phyloP scores from a whole-genome alignment of 495 filamentous ascomycete species.

The Aspergillus asperescens region DNA sequence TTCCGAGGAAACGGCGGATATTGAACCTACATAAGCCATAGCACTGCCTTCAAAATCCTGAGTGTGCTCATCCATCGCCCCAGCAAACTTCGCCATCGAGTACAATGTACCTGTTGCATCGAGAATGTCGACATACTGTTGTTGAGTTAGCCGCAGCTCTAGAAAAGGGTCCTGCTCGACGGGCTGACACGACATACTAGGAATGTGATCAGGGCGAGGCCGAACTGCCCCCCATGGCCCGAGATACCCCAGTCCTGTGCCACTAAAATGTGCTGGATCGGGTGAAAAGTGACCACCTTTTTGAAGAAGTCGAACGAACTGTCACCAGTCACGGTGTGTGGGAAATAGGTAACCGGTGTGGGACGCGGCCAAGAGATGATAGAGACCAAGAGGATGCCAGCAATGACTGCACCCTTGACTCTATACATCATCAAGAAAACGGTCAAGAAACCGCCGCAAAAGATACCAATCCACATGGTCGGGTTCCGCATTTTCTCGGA shows the following conservation, averaged over 20 bases:
- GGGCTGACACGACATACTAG: slow-evolving; percentile 17
- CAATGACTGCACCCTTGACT: slow-evolving; percentile 75
- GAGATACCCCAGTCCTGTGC: slow-evolving; percentile 66
- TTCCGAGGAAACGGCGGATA: neutral
- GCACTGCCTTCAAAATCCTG: slow-evolving; percentile 76
- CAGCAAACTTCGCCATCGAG: slow-evolving; percentile 75
- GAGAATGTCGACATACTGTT: slow-evolving; percentile 74
- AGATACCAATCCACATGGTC: slow-evolving; percentile 78
- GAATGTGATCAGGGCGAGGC: slow-evolving; percentile 74
- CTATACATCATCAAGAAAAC: slow-evolving; percentile 74
- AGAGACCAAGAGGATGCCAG: slow-evolving; percentile 72
- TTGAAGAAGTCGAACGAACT: slow-evolving; percentile 75
- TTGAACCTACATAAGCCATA: slow-evolving; percentile 54
- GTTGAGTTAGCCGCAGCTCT: neutral
- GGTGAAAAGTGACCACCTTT: slow-evolving; percentile 73
- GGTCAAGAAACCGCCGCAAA: slow-evolving; percentile 73
- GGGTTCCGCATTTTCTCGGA: slow-evolving; percentile 66
- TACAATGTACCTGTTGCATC: slow-evolving; percentile 74
- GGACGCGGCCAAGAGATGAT: slow-evolving; percentile 78
- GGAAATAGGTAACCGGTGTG: slow-evolving; percentile 72
- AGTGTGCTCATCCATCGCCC: slow-evolving; percentile 65
- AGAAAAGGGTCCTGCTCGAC: neutral
- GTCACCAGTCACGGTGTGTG: slow-evolving; percentile 59
- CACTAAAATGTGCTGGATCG: slow-evolving; percentile 57
- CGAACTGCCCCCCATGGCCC: slow-evolving; percentile 62